These are phyloP conservation scores for Avena sativa DNA, from an alignment of 176 grass and related monocot species.

Conservation along the genomic window DNA sequence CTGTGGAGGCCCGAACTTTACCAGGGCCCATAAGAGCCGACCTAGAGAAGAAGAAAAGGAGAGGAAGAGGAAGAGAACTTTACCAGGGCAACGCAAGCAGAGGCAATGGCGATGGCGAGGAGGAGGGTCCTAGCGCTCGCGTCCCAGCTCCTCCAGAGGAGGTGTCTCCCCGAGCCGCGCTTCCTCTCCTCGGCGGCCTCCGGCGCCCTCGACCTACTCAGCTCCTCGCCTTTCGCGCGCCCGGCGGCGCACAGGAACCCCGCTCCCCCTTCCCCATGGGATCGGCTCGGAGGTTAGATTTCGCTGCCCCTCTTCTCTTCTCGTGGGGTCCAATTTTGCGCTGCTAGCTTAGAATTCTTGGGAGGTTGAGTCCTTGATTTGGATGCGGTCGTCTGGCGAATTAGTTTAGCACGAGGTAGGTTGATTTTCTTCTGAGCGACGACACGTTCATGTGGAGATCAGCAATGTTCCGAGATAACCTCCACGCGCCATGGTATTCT, in stretches of 20 bases:
- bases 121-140: constrained; percentile 55
- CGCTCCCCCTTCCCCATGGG: constrained; percentile 32
- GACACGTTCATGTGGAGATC: neutral
- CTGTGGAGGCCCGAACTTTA: neutral
- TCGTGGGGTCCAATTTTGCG: neutral
- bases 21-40: constrained; percentile 22
- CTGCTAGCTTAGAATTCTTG: neutral
- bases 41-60: neutral
- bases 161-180: neutral
- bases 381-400: neutral
- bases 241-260: constrained; percentile 15
- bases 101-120: constrained; percentile 62
- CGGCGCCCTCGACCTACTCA: constrained; percentile 26
- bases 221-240: constrained; percentile 41
- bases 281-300: constrained; percentile 51
- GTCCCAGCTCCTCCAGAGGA: constrained; percentile 35
- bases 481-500: neutral
- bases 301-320: neutral
- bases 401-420: neutral
- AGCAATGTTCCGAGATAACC: neutral
- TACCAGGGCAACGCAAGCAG: neutral
- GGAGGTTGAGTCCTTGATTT: neutral
- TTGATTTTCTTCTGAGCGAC: neutral
- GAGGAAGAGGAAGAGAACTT: constrained; percentile 9
- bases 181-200: constrained; percentile 34